Evolutionary conservation across 768 basidiomycete species (phyloP).

Genomic region (Suillus bovinus): DNA sequence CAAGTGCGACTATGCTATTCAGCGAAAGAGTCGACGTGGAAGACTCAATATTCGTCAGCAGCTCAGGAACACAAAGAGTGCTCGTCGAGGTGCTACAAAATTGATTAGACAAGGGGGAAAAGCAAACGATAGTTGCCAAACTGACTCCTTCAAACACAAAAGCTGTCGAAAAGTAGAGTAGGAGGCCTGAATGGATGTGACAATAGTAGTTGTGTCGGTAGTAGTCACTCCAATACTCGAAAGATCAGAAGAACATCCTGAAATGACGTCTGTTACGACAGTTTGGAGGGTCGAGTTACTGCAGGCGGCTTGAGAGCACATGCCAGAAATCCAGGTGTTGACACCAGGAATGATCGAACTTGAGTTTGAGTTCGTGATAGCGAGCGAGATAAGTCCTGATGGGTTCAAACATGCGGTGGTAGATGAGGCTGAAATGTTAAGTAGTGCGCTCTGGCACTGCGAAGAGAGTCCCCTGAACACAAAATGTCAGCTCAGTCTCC

Average conservation of each 20-base stretch:
- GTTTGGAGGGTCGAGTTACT: constrained; percentile 58
- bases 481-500: neutral
- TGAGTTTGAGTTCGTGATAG: constrained; percentile 22
- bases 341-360: constrained; percentile 44
- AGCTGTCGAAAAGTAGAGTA: constrained; percentile 61
- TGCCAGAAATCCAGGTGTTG: constrained; percentile 58
- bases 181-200: constrained; percentile 44
- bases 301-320: constrained; percentile 56
- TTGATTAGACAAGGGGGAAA: neutral
- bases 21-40: constrained; percentile 23
- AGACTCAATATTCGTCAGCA: constrained; percentile 52
- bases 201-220: constrained; percentile 24
- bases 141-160: constrained; percentile 67
- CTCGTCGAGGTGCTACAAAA: constrained; percentile 33
- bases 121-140: constrained; percentile 11
- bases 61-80: constrained; percentile 58
- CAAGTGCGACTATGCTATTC: constrained; percentile 18
- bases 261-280: constrained; percentile 53
- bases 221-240: constrained; percentile 23
- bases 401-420: constrained; percentile 44
- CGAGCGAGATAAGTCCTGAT: constrained; percentile 30
- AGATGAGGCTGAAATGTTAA: constrained; percentile 39
- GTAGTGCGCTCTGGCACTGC: constrained; percentile 49
- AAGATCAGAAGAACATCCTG: constrained; percentile 49
- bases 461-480: constrained; percentile 42